Percentiles rank a stretch among this genome's conserved stretches.
These are phyloP conservation scores for Colletotrichum euphorbiae DNA, from an alignment of 2,329 filamentous ascomycete species.

Conservation along the genomic window DNA sequence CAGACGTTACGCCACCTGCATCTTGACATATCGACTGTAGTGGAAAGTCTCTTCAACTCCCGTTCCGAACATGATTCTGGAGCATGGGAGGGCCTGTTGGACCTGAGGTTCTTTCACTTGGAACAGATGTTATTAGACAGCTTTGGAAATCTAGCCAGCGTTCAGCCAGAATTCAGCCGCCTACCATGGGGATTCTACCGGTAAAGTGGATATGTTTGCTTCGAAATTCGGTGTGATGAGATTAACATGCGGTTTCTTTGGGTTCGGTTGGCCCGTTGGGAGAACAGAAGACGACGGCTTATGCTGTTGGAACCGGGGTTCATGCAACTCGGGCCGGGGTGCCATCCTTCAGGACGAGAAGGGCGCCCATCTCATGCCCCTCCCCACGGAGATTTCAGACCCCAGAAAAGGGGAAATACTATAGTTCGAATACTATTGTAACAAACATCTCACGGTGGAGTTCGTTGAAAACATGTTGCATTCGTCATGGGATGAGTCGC, in stretches of 20 bases:
- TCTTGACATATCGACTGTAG: background rate
- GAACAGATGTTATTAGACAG: too few species aligned
- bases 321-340: constrained; percentile 1
- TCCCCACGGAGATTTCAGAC: background rate
- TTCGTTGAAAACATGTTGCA: background rate
- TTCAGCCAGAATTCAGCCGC: background rate
- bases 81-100: background rate
- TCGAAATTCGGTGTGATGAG: constrained; percentile 7
- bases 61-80: background rate
- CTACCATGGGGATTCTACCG: background rate
- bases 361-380: background rate
- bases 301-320: constrained; percentile 18
- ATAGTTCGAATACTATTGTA: background rate
- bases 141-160: background rate
- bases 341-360: background rate
- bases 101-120: background rate
- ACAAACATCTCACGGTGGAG: background rate
- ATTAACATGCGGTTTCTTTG: background rate
- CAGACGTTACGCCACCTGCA: background rate
- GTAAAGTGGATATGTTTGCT: constrained; percentile 5
- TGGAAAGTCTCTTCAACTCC: background rate
- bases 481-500: background rate
- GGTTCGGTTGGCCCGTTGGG: background rate
- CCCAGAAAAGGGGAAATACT: background rate
- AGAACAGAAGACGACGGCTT: background rate